Conservation (phyloP, 495 filamentous ascomycete genomes). For the Astrothelium subdiscretum region DNA sequence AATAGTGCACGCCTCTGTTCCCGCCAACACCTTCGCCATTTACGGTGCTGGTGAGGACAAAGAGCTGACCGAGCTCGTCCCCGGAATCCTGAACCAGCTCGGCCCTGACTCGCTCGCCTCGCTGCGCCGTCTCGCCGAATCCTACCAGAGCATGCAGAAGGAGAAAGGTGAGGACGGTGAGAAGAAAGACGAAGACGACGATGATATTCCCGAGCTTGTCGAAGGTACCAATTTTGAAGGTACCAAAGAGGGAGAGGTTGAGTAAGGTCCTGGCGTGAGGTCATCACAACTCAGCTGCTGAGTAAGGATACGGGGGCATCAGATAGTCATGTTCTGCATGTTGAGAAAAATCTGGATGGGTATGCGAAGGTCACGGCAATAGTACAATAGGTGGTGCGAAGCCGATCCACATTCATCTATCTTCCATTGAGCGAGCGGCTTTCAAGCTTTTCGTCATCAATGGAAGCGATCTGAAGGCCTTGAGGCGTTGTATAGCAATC, state of each 20-base stretch:
- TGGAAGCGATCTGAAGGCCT: not conserved
- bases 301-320: too few species aligned
- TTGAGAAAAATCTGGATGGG: too few species aligned
- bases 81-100: slow-evolving; percentile 98
- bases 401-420: too few species aligned
- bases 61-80: slow-evolving; percentile 97
- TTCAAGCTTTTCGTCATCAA: not conserved
- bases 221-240: slow-evolving; percentile 94
- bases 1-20: slow-evolving; percentile 87
- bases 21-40: slow-evolving; percentile 97
- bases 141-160: slow-evolving; percentile 99
- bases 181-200: slow-evolving; percentile 69
- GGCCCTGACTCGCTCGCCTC: slow-evolving; percentile 96
- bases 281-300: too few species aligned
- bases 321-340: too few species aligned
- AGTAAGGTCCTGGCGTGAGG: too few species aligned
- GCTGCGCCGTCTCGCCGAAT: slow-evolving; percentile 95
- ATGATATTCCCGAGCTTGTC: slow-evolving; percentile 91
- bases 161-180: slow-evolving; percentile 50
- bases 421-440: not conserved
- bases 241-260: slow-evolving; percentile 50
- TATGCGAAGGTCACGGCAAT: too few species aligned
- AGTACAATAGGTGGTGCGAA: too few species aligned
- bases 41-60: slow-evolving; percentile 98
- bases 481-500: not conserved